Conservation (phyloP, 1,284 basidiomycete species). For the Trametes hirsuta region DNA sequence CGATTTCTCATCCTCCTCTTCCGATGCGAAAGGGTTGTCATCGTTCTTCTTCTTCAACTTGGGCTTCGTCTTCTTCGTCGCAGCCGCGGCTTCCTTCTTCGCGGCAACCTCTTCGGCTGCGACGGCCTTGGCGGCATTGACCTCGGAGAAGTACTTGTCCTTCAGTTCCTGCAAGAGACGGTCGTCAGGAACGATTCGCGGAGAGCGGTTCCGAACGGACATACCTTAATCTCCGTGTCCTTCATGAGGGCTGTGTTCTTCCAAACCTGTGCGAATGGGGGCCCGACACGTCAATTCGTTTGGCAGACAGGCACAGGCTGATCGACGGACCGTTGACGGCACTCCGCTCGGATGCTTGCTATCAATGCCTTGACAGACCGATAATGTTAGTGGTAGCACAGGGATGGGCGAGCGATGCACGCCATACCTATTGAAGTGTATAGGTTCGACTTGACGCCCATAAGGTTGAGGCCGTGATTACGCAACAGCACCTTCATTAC, state of each 20-base stretch:
- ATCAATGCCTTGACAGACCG: slow-evolving; percentile 53
- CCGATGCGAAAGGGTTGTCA: slow-evolving; percentile 53
- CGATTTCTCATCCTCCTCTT: slow-evolving; percentile 43
- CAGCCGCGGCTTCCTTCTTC: slow-evolving; percentile 18
- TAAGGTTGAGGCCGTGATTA: slow-evolving; percentile 63
- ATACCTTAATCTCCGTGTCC: slow-evolving; percentile 64
- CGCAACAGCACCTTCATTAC: slow-evolving; percentile 68
- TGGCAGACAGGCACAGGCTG: slow-evolving; percentile 9
- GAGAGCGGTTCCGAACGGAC: background rate
- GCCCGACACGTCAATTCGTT: background rate
- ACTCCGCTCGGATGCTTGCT: slow-evolving; percentile 77
- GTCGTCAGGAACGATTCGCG: background rate
- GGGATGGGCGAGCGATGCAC: background rate
- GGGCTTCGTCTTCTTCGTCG: slow-evolving; percentile 36
- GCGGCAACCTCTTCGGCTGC: slow-evolving; percentile 30
- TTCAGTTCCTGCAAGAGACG: slow-evolving; percentile 50
- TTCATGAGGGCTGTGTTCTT: slow-evolving; percentile 61
- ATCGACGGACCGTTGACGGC: slow-evolving; percentile 58
- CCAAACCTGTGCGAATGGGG: slow-evolving; percentile 53
- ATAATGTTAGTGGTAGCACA: background rate
- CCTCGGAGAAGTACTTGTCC: slow-evolving; percentile 56
- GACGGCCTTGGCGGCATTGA: slow-evolving; percentile 36
- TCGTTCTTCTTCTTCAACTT: slow-evolving; percentile 48
- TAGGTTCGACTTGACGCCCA: slow-evolving; percentile 70
- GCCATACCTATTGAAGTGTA: slow-evolving; percentile 61